A percentile compares a stretch with the other conserved stretches of the same genome.
Conservation (phyloP, 306 rosid genomes). For the Cucurbita argyrosperma region DNA sequence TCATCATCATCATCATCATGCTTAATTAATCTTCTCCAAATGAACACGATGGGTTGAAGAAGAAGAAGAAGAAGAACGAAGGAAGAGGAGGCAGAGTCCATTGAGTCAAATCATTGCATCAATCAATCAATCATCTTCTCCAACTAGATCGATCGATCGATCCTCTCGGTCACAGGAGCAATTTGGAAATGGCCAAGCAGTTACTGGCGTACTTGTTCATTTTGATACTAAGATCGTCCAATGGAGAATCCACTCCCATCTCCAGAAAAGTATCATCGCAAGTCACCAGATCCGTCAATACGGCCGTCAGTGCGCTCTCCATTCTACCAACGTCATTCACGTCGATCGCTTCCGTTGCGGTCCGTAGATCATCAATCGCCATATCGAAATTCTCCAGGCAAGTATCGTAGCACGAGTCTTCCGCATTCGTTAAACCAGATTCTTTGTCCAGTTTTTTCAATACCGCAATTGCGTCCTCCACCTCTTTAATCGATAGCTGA, state of each 20-base stretch:
- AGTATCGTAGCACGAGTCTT: not conserved
- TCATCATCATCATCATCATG: too few species aligned
- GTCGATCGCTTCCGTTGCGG: not conserved
- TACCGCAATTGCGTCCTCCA: not conserved
- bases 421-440: not conserved
- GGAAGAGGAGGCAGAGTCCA: not conserved
- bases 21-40: not conserved
- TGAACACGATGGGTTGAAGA: not conserved
- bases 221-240: not conserved
- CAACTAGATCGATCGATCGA: not conserved
- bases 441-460: not conserved
- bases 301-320: not conserved
- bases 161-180: not conserved
- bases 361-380: not conserved
- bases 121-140: not conserved
- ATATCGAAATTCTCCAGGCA: slow-evolving; percentile 1
- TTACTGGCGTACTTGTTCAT: not conserved
- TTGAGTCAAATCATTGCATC: too few species aligned
- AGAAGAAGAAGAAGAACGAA: not conserved
- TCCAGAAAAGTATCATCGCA: slow-evolving; percentile 3
- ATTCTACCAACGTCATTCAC: not conserved
- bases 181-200: slow-evolving; percentile 6
- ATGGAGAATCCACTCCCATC: slow-evolving; percentile 1
- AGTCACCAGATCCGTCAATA: not conserved
- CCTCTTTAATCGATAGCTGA: not conserved